Conservation (phyloP, 176 grass and related monocot genomes). For the Typha latifolia region DNA sequence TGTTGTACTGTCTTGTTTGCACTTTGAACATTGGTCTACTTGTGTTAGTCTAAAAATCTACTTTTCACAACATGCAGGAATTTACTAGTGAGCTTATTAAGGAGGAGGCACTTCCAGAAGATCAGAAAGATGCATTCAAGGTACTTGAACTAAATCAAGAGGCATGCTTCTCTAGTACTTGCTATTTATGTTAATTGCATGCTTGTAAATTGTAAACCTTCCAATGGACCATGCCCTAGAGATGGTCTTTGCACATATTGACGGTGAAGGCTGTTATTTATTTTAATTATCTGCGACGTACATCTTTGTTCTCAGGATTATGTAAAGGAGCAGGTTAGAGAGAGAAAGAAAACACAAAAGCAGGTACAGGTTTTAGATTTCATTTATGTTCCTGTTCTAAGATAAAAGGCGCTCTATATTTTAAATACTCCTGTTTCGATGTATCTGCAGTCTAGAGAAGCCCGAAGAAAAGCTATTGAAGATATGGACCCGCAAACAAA, state of each 20-base stretch:
- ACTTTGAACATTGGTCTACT: neutral
- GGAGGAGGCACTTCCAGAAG: constrained; percentile 54
- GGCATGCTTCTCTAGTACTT: neutral
- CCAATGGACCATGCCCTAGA: no score
- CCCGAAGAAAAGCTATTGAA: constrained; percentile 71
- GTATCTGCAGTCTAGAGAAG: constrained; percentile 62
- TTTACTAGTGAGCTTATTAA: constrained; percentile 58
- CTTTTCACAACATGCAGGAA: constrained; percentile 34
- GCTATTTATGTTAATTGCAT: neutral
- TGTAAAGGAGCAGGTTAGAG: constrained; percentile 75
- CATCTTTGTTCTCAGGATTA: constrained; percentile 44
- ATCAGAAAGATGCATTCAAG: constrained; percentile 82
- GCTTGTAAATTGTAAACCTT: no score
- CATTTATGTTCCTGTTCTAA: constrained; percentile 1
- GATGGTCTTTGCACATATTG: neutral
- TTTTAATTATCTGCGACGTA: constrained; percentile 7
- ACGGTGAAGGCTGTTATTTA: neutral
- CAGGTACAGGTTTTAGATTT: constrained; percentile 41
- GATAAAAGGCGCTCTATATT: neutral
- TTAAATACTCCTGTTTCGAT: constrained; percentile 13
- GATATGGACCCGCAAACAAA: constrained; percentile 65
- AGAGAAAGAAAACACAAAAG: constrained; percentile 47
- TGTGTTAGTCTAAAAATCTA: neutral
- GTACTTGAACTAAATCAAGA: constrained; percentile 14
- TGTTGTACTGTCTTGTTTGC: neutral